Evolutionary conservation across 2,329 filamentous ascomycete genomes (phyloP).

Genomic region (Ophiostoma ips): DNA sequence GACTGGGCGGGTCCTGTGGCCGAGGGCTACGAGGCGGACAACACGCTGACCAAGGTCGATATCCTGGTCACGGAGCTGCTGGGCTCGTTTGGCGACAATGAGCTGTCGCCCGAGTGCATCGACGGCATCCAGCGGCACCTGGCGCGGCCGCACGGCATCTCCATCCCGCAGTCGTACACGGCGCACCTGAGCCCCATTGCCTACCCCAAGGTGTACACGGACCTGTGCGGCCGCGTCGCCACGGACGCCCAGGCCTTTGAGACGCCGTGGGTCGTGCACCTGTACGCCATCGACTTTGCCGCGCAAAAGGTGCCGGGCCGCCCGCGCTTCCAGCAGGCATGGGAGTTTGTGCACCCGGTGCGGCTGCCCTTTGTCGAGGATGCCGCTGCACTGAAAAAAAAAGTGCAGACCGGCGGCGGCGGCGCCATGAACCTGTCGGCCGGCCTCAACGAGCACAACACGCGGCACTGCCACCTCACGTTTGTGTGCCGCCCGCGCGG

Average conservation of each 20-base stretch:
- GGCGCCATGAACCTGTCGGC: slow-evolving; percentile 63
- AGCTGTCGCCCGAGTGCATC: slow-evolving; percentile 84
- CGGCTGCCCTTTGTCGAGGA: slow-evolving; percentile 26
- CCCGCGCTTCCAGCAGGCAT: slow-evolving; percentile 57
- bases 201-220: slow-evolving; percentile 70
- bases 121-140: slow-evolving; percentile 91
- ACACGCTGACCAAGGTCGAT: slow-evolving; percentile 57
- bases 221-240: slow-evolving; percentile 50
- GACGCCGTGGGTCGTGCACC: slow-evolving; percentile 87
- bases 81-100: slow-evolving; percentile 92
- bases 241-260: slow-evolving; percentile 64
- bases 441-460: slow-evolving; percentile 83
- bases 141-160: slow-evolving; percentile 67
- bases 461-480: slow-evolving; percentile 59
- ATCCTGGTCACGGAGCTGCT: slow-evolving; percentile 90
- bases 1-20: slow-evolving; percentile 73
- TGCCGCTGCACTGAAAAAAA: slow-evolving; percentile 38
- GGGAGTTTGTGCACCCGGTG: slow-evolving; percentile 71
- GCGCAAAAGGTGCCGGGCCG: slow-evolving; percentile 47
- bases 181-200: slow-evolving; percentile 88
- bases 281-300: slow-evolving; percentile 80
- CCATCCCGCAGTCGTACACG: slow-evolving; percentile 85
- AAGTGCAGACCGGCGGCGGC: slow-evolving; percentile 47
- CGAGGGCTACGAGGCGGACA: slow-evolving; percentile 27
- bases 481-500: slow-evolving; percentile 71